Base-by-base conservation (phyloP, 805 yeast species). In the Candida dajiaensis region DNA sequence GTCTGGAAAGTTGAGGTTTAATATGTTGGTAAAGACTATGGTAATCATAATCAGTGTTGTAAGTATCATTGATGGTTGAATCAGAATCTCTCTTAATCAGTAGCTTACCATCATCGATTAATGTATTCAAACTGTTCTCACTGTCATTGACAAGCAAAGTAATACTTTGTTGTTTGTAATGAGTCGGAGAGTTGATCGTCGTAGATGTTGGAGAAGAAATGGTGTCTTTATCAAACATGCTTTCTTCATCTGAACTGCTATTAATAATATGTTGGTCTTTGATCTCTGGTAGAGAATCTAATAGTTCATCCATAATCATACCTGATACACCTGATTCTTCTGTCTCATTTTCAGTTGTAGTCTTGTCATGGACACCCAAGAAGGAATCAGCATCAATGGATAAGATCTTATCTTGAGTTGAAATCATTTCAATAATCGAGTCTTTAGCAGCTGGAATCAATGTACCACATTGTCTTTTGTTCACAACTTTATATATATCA, bases 391-490 rank as follows among this genome's bases (percentile, higher is more conserved):
- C 73, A 57, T 81, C 86, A 40, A 81, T 69, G 45, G 81, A 76
- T 19, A 80, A 51, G 3, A 81, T 63, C 46, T 68, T 71, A 20
- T 63, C 63, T 37, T 49, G 54, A 15, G 71, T 56, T 2, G 73
- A 63, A n/a, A 71, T 65, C 66, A 80, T 60, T 21, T 67, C 71
- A 16, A 76, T 64, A 16, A 81, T 74, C 12, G 69, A 66, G 33
- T 73, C 69, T 53, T 77, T 74, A 31, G 83, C 75, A 1, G 82
- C 83, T 0, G 83, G 82, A n/a, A 80, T 69, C n/a, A 71, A 49
- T 0, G 83, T 79, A 11, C 85, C 85, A 61, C 84, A 78, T 60
- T 78, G 81, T 54, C 80, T 66, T 51, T 73, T 72, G 40, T 55
- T 58, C 12, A 65, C 51, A 3, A 58, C 52, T 10, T 63, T 53